Evolutionary conservation across 2,329 filamentous ascomycete species (phyloP).

Genomic region (Phialophora macrospora): DNA sequence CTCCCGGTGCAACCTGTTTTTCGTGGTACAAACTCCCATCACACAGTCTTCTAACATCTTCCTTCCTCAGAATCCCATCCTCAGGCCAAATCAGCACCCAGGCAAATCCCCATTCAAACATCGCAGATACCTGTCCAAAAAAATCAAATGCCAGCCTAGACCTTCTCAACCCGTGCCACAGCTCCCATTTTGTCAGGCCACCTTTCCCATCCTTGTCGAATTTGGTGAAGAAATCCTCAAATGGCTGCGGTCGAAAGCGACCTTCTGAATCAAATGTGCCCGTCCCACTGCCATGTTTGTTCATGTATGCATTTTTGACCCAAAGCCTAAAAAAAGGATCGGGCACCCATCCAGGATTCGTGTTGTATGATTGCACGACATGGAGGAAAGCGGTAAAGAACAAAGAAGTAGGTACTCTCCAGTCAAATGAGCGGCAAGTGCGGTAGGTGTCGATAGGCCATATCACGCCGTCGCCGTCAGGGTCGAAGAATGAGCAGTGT

Average conservation of each 20-base stretch:
- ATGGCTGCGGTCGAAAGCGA: conserved; percentile 52
- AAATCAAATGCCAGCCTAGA: conserved; percentile 22
- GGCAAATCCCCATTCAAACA: conserved; percentile 47
- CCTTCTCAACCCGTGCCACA: conserved; percentile 19
- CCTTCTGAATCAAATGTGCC: conserved; percentile 54
- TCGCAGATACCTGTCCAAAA: conserved; percentile 45
- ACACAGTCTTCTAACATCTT: conserved; percentile 41
- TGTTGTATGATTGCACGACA: conserved; percentile 57
- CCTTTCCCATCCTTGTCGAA: conserved; percentile 49
- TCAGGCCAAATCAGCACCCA: conserved; percentile 43
- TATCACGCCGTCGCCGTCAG: conserved; percentile 58
- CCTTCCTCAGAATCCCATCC: conserved; percentile 42
- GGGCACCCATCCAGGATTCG: conserved; percentile 50
- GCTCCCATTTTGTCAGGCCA: conserved; percentile 48
- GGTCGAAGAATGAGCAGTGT: conserved; percentile 60
- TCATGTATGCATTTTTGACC: conserved; percentile 49
- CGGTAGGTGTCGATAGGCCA: conserved; percentile 58
- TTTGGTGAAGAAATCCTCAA: conserved; percentile 57
- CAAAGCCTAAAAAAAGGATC: conserved; percentile 53
- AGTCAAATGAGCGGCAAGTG: conserved; percentile 52
- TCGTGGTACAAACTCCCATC: conserved; percentile 36
- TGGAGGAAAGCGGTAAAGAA: conserved; percentile 57
- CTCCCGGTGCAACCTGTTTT: conserved; percentile 4
- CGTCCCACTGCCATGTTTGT: conserved; percentile 52
- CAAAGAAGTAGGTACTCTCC: conserved; percentile 47